Base-by-base conservation (phyloP, 768 basidiomycete genomes). In the Suillus bovinus region DNA sequence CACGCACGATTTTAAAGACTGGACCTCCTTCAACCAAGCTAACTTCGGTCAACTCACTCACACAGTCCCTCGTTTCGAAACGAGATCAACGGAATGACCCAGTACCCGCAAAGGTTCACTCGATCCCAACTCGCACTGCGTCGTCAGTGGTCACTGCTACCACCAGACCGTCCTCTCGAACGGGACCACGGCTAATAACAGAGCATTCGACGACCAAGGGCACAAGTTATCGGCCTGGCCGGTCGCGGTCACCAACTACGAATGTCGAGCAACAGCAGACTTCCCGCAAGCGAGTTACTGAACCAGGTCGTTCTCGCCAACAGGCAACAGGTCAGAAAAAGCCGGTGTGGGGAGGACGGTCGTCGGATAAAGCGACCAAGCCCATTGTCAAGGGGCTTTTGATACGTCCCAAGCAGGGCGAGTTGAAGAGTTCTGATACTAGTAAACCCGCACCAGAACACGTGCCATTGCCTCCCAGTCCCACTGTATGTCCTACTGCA, bases 381-480 rank as follows among this genome's bases (percentile, higher is more conserved):
- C 39, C 61, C 14, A 14, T 24, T 9, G 41, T 36, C 38, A 60
- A 60, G 38, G 36, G 36, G 3, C 36, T 56, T 14, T 39, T 17
- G 27, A 39, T 39, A 56, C 55, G 24, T 13, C 38, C 55, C 5
- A 56, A 41, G 38, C 38, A 11, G 27, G 38, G 27, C 11, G 11
- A 9, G 16, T 17, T 34, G 54, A 55, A 38, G 54, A 55, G 14
- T 55, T 36, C 36, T 55, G 54, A 27, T 11, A 11, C 54, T 55
- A 17, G 22, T 36, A 55, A 55, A 17, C 36, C 54, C 10, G 22
- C 36, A 11, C 54, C 54, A 10, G 36, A 55, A 11, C 34, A 55
- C 17, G 24, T 64, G 11, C 63, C 63, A 16, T 36, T 64, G 5
- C 63, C 63, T 39, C 63, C 54, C 34, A 64, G 63, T 24, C 63